These are phyloP conservation scores for Pichia sp. DNA, from an alignment of 1,139 yeast species.

Conservation along the genomic window DNA sequence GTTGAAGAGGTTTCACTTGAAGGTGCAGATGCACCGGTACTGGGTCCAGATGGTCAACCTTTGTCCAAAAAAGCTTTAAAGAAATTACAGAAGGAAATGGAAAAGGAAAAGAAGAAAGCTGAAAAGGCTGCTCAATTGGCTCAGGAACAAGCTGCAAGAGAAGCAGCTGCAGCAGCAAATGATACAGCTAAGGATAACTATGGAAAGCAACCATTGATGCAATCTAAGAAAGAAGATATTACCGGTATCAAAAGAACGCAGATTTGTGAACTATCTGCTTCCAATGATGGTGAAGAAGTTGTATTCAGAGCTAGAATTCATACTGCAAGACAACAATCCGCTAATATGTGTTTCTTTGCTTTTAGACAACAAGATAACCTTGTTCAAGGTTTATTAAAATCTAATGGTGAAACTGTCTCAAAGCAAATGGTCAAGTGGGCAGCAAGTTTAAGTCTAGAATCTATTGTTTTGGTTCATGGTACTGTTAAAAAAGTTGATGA, in stretches of 20 bases:
- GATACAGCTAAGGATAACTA: conserved; percentile 84
- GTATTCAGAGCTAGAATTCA: conserved; percentile 91
- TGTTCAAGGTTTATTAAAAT: conserved; percentile 78
- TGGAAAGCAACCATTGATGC: conserved; percentile 84
- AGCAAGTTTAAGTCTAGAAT: conserved; percentile 75
- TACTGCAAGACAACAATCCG: conserved; percentile 90
- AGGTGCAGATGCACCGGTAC: conserved; percentile 19
- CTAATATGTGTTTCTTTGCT: conserved; percentile 83
- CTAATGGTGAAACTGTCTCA: conserved; percentile 60
- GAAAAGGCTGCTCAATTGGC: conserved; percentile 88
- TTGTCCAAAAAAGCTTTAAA: conserved; percentile 91
- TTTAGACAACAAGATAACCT: conserved; percentile 82
- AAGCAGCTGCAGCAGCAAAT: conserved; percentile 68
- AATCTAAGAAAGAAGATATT: conserved; percentile 45
- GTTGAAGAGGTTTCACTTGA: conserved; percentile 21
- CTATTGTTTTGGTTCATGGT: conserved; percentile 89
- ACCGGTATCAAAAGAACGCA: conserved; percentile 54
- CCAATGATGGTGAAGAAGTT: conserved; percentile 71
- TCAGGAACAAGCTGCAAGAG: conserved; percentile 77
- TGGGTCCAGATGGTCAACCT: conserved; percentile 77
- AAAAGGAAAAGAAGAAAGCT: conserved; percentile 87
- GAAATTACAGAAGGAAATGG: conserved; percentile 88
- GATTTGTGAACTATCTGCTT: conserved; percentile 49
- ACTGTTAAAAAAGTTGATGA: conserved; percentile 76
- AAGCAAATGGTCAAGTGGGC: conserved; percentile 98